Evolutionary conservation across 169 alveolate species (phyloP).

Genomic region (Eimeria praecox): DNA sequence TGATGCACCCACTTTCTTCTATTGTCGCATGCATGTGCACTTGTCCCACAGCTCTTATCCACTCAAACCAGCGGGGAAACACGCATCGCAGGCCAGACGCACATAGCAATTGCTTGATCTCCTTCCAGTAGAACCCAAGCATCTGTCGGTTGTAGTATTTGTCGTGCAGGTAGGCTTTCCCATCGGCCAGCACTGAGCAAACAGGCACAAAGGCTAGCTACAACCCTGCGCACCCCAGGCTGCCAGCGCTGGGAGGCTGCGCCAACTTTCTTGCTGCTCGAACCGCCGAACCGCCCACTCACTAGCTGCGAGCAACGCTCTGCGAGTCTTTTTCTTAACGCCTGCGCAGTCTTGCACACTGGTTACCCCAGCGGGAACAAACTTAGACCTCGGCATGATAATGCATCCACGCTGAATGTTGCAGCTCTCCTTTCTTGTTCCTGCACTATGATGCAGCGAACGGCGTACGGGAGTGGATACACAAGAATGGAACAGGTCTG

Average conservation of each 20-base stretch:
- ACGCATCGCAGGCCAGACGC: neutral
- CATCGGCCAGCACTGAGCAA: neutral
- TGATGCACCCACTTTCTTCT: conserved; percentile 14
- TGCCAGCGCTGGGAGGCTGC: neutral
- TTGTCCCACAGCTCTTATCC: neutral
- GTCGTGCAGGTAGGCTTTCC: neutral
- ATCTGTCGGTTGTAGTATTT: neutral
- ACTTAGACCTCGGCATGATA: neutral
- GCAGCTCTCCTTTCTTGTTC: neutral
- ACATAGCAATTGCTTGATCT: neutral
- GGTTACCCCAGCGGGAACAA: neutral
- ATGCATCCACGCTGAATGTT: neutral
- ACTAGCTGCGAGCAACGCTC: neutral
- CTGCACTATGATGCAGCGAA: neutral
- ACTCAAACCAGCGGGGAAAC: neutral
- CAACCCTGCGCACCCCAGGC: neutral
- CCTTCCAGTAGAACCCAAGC: neutral
- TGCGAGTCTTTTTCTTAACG: neutral
- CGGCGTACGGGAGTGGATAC: neutral
- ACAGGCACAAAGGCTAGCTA: neutral
- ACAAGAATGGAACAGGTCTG: neutral
- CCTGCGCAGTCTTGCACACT: neutral
- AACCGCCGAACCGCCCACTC: neutral
- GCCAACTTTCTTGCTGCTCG: neutral
- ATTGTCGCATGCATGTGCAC: neutral